phyloP scores from a whole-genome alignment of 208 protist species.

The Blastocrithidia nonstop region DNA sequence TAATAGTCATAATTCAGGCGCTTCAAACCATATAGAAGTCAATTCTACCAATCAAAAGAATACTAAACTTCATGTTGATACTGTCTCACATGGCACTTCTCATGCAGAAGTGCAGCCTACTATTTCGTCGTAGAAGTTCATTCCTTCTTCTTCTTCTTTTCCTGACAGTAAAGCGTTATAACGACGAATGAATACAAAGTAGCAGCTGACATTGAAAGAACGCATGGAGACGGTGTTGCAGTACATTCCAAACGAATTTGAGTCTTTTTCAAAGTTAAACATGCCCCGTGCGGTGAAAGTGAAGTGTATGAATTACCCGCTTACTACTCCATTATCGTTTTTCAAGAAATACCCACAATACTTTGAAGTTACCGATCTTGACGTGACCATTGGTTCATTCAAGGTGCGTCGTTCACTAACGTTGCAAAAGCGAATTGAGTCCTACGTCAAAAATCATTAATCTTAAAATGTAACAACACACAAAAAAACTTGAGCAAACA shows the following conservation, averaged over 20 bases:
- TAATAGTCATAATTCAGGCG: no score
- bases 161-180: no score
- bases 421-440: conserved; percentile 14
- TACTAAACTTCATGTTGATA: no score
- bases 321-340: conserved; percentile 13
- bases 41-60: no score
- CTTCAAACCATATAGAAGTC: no score
- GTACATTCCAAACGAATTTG: conserved; percentile 55
- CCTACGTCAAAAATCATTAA: not conserved
- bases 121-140: no score
- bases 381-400: conserved; percentile 9
- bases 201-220: conserved; percentile 8
- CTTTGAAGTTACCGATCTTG: conserved; percentile 36
- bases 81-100: no score
- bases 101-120: no score
- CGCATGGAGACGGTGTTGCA: conserved; percentile 24
- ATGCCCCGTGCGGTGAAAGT: conserved; percentile 38
- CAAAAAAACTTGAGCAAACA: conserved; percentile 5
- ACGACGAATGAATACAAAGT: no score
- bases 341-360: conserved; percentile 40
- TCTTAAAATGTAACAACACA: not conserved
- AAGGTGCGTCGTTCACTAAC: conserved; percentile 26
- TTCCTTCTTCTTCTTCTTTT: no score
- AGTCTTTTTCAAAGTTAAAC: conserved; percentile 11
- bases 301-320: conserved; percentile 38